Percentiles rank a stretch among this genome's conserved stretches.
Conservation (phyloP, 2,329 filamentous ascomycete species). For the Pseudocercospora eumusae region DNA sequence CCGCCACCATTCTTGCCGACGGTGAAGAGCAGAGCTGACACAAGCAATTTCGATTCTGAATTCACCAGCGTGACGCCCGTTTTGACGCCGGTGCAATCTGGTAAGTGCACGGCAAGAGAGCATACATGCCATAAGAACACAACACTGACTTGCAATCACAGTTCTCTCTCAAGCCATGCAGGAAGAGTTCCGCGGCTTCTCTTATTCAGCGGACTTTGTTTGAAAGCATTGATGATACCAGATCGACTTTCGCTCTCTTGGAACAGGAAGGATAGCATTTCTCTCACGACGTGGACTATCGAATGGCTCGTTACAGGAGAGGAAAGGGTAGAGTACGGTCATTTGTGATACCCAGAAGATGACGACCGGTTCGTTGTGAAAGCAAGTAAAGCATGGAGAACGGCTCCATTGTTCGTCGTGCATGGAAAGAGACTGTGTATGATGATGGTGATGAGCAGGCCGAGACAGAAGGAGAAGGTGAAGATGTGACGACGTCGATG, state of each 20-base stretch:
- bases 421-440: background rate
- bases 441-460: background rate
- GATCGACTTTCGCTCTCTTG: slow-evolving; percentile 11
- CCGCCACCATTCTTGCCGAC: slow-evolving; percentile 84
- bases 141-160: slow-evolving; percentile 44
- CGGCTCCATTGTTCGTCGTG: background rate
- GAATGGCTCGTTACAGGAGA: background rate
- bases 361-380: slow-evolving; percentile 4
- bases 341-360: slow-evolving; percentile 29
- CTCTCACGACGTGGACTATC: background rate
- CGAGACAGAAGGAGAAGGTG: slow-evolving; percentile 5
- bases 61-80: slow-evolving; percentile 98
- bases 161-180: slow-evolving; percentile 98
- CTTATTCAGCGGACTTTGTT: slow-evolving; percentile 90
- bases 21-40: slow-evolving; percentile 91
- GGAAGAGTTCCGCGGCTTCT: slow-evolving; percentile 98
- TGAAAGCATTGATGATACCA: slow-evolving; percentile 43
- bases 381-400: background rate
- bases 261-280: background rate
- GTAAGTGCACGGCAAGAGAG: slow-evolving; percentile 57
- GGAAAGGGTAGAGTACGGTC: slow-evolving; percentile 15
- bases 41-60: slow-evolving; percentile 99
- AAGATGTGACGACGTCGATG: slow-evolving; percentile 10
- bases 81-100: slow-evolving; percentile 92
- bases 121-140: background rate